A percentile compares a stretch with the other conserved stretches of the same genome.
phyloP scores from a whole-genome alignment of 2,329 filamentous ascomycete genomes.

The Mariannaea elegans region DNA sequence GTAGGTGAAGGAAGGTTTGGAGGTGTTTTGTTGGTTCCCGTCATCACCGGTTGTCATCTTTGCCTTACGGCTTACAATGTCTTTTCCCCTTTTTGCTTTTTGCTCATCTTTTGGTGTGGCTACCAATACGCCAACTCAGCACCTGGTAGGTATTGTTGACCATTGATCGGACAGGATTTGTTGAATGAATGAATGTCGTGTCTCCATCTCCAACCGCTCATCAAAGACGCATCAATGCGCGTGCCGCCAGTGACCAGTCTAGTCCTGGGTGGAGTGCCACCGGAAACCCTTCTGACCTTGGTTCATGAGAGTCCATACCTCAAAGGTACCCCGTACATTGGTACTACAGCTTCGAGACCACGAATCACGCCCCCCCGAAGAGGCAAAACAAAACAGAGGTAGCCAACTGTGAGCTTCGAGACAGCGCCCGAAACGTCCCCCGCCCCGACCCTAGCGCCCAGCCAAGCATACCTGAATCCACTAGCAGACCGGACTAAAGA shows the following conservation, averaged over 20 bases:
- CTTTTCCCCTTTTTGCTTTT: no score
- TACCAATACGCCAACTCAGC: no score
- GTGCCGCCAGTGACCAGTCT: background rate
- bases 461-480: conserved; percentile 24
- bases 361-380: conserved; percentile 4
- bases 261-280: background rate
- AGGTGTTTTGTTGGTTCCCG: background rate
- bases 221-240: conserved; percentile 10
- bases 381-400: conserved; percentile 2
- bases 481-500: background rate
- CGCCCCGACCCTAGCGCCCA: conserved; percentile 26
- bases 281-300: no score
- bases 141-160: no score
- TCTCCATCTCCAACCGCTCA: no score
- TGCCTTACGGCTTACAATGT: no score
- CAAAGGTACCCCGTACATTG: no score
- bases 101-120: no score
- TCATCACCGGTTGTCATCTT: background rate
- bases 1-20: no score
- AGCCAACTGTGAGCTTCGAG: conserved; percentile 16
- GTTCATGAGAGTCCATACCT: no score
- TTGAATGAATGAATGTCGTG: no score
- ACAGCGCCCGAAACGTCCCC: conserved; percentile 21
- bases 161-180: no score
- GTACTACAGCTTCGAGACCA: background rate